Conservation (phyloP, 768 basidiomycete species). For the Leccinum sublutescens region DNA sequence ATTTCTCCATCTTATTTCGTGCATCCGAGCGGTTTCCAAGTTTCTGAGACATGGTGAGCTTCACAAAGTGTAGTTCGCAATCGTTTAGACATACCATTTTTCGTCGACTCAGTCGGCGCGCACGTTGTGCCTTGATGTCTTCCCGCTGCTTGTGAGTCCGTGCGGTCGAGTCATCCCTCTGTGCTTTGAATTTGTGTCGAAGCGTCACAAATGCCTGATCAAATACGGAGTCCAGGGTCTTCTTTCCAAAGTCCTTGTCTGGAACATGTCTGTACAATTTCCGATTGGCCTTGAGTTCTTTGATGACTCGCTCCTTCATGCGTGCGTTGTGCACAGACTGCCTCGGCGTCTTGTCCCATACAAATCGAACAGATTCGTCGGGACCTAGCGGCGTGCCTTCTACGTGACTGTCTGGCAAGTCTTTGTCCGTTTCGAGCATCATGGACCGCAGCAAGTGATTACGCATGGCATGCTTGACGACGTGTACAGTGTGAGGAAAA, state of each 20-base stretch:
- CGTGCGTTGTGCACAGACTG: slow-evolving; percentile 71
- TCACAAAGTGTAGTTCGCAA: too few species aligned
- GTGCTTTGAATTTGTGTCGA: slow-evolving; percentile 63
- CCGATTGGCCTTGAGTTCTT: slow-evolving; percentile 57
- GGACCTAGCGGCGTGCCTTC: slow-evolving; percentile 49
- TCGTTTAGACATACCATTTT: slow-evolving; percentile 50
- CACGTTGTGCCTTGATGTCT: slow-evolving; percentile 58
- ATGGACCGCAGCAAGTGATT: slow-evolving; percentile 60
- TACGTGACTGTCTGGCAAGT: slow-evolving; percentile 58
- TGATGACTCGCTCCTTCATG: slow-evolving; percentile 65
- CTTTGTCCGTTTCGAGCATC: slow-evolving; percentile 52
- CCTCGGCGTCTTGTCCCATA: slow-evolving; percentile 76
- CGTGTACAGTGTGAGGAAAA: slow-evolving; percentile 4
- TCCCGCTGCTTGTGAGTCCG: slow-evolving; percentile 49
- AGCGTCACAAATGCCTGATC: slow-evolving; percentile 71
- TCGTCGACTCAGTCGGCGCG: slow-evolving; percentile 58
- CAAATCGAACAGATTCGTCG: slow-evolving; percentile 65
- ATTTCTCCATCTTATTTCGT: slow-evolving; percentile 49
- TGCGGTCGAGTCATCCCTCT: slow-evolving; percentile 50
- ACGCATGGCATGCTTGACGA: slow-evolving; percentile 65
- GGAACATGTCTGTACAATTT: slow-evolving; percentile 60
- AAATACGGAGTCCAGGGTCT: slow-evolving; percentile 58
- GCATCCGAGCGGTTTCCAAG: slow-evolving; percentile 61
- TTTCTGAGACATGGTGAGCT: slow-evolving; percentile 48
- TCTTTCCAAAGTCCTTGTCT: slow-evolving; percentile 64